Percentiles rank a stretch among this genome's conserved stretches.
phyloP scores from a whole-genome alignment of 768 basidiomycete genomes.

The Pleurotus tuoliensis region DNA sequence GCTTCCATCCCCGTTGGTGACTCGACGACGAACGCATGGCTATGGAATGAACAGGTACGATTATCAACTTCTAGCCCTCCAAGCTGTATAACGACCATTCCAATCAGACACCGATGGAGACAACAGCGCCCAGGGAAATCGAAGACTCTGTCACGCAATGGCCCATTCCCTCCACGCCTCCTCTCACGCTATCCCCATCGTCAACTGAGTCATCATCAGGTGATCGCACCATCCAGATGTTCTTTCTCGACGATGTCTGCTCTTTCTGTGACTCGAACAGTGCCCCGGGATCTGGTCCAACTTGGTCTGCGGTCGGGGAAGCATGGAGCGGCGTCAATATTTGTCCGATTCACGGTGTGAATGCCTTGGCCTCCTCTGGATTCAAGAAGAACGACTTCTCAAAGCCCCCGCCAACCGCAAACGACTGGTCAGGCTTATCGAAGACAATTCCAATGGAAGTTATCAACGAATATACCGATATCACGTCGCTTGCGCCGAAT shows the following conservation, averaged over 20 bases:
- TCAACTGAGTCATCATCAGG: slow-evolving; percentile 54
- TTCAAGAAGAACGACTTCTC: background rate
- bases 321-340: background rate
- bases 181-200: slow-evolving; percentile 55
- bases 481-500: background rate
- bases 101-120: background rate
- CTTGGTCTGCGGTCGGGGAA: slow-evolving; percentile 13
- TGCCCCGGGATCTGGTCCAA: slow-evolving; percentile 19
- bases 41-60: slow-evolving; percentile 1
- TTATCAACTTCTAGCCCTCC: background rate
- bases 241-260: slow-evolving; percentile 42
- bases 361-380: background rate
- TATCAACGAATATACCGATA: background rate
- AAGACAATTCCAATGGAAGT: background rate
- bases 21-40: background rate
- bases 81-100: background rate
- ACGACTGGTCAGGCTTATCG: background rate
- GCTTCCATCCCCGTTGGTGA: background rate
- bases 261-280: slow-evolving; percentile 4
- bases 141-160: slow-evolving; percentile 19
- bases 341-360: background rate
- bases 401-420: background rate
- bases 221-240: slow-evolving; percentile 56
- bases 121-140: slow-evolving; percentile 8
- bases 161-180: slow-evolving; percentile 52